phyloP scores from a whole-genome alignment of 2,329 filamentous ascomycete species.

The Botrytis tulipae region DNA sequence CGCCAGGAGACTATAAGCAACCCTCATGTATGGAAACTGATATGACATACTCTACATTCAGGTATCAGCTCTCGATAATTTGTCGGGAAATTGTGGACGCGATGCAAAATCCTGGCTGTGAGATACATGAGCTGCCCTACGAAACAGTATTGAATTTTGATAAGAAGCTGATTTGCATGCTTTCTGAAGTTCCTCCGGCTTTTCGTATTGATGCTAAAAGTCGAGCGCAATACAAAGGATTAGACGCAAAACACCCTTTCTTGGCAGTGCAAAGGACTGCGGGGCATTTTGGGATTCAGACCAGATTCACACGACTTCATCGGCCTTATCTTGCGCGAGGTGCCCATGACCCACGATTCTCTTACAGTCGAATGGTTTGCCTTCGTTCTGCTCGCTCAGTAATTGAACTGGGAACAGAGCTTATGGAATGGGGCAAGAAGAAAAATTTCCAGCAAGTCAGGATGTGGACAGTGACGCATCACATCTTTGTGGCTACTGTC shows the following conservation, averaged over 20 bases:
- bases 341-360: constrained; percentile 36
- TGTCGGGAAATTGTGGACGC: constrained; percentile 42
- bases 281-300: constrained; percentile 39
- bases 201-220: constrained; percentile 34
- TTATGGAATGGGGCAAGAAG: constrained; percentile 27
- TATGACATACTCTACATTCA: constrained; percentile 43
- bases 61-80: constrained; percentile 40
- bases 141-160: constrained; percentile 40
- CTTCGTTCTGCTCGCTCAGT: constrained; percentile 38
- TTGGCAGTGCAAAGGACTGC: constrained; percentile 40
- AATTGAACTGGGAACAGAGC: constrained; percentile 35
- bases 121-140: constrained; percentile 33
- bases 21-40: constrained; percentile 31
- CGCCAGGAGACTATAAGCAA: constrained; percentile 26
- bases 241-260: constrained; percentile 21
- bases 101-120: constrained; percentile 32
- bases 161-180: constrained; percentile 37
- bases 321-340: constrained; percentile 40
- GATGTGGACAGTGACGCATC: constrained; percentile 38
- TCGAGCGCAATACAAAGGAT: constrained; percentile 10
- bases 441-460: constrained; percentile 31
- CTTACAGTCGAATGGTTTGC: constrained; percentile 40
- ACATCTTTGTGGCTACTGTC: constrained; percentile 42
- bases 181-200: constrained; percentile 37
- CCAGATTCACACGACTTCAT: constrained; percentile 42